Evolutionary conservation across 2,329 filamentous ascomycete species (phyloP), one percentile per base, ranked within the genome.

Genomic region (Plenodomus biglobosus): DNA sequence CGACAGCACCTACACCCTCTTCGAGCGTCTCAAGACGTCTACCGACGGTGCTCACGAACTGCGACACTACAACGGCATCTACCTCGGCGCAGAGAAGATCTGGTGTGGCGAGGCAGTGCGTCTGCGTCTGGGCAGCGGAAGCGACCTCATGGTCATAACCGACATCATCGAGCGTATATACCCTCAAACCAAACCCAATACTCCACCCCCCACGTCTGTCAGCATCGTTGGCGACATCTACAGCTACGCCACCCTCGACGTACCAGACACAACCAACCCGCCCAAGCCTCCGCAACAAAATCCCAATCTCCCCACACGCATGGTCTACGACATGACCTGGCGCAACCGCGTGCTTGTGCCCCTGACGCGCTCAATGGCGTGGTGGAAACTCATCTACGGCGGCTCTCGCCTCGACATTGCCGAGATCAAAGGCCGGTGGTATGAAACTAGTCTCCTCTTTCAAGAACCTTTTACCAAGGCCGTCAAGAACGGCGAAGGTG

Each of bases 391-490:
- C 32, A 60, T 71, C 2, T 55, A 69, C 22, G 50, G 66, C 1
- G 50, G 50, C 13, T 51, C 61, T 1, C 69, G 65, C 13, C 44
- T 78, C 8, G 66, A 72, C 2, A 62, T 82, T 7, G 61, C 73
- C 15, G 77, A 82, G 35, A 67, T 84, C 57, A 82, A 82, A 60
- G 82, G 82, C 7, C 75, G 82, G 8, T 85, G 82, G 82, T 85
- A 84, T 62, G 82, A 84, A 63, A 78, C 78, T 2, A 75, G 72
- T 36, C 64, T 78, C 1, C 68, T 84, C 2, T 74, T 82, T 19
- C 58, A 64, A 20, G 61, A 69, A 3, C 58, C 62, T 10, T 63
- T 66, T 62, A 45, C 66, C 53, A 50, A 68, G 44, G 53, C 52
- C 50, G 53, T 75, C 48, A 64, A 73, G 22, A 64, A 70, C 16